Base-by-base conservation (phyloP, 164 flowering plant species). In the Warburgia ugandensis region DNA sequence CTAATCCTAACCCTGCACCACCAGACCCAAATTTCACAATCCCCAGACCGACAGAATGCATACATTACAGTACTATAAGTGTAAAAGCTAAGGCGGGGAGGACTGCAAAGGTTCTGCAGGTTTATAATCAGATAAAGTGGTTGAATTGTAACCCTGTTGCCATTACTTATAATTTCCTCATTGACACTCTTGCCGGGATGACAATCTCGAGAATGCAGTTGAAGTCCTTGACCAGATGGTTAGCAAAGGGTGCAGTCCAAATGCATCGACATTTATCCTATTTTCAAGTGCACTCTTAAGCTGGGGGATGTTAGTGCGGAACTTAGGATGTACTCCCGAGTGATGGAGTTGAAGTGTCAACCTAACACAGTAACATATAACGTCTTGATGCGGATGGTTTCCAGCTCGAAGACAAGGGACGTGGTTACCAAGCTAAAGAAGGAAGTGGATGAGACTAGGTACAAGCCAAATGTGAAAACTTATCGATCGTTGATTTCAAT, bases 391-490 rank as follows among this genome's bases (percentile, higher is more conserved):
- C 40, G 57, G 60, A 81, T 85, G 94, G 88, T 92, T 75, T 79
- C 70, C 4, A 75, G 55, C 2, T 70, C 79, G 4, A 88, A 75
- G 58, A 85, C 96, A 0, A 72, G 77, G 25, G 95, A 91, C 48
- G 85, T 88, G 98, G 86, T 91, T 52, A 44, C 80, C 3, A 91
- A 83, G 75, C 45, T 91, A 49, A 83, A 79, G 83, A 74, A 73
- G 61, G 98, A 91, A 37, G 88, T 91, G 96, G 95, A 83, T 54
- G 80, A 72, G 45, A 62, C 53, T 25, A 77, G 68, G 14, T 62
- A 83, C 5, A 94, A 91, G 77, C 86, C 96, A 4, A 87, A 91
- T 58, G 84, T 85, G 68, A 76, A 83, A 52, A 87, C 95, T 36
- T 91, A 73, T 50, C 52, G 65, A 61, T 60, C 78, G 51, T 60